Base-by-base conservation (phyloP, 768 basidiomycete genomes). In the Russula sp. region DNA sequence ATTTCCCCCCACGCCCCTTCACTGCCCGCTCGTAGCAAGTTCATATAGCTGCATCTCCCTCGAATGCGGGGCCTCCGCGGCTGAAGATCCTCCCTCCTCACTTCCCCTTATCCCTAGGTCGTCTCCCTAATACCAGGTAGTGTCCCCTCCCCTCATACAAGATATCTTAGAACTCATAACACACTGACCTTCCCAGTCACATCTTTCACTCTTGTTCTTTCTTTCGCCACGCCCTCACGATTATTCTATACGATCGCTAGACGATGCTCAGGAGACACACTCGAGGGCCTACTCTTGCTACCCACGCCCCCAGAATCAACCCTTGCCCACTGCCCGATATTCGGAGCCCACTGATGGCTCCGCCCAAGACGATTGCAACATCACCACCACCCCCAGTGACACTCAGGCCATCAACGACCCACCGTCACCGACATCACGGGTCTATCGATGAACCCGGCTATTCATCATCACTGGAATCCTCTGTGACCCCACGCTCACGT, bases 1-100 rank as follows among this genome's bases (percentile, higher is more conserved):
- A 35, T 51, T 42, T 16, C 54, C 50, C 58, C 58, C 38, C 65
- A 56, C 59, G 51, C 47, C 48, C 58, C 59, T n/a, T 42, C 48
- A 38, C 50, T 22, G 14, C 9, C 45, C 56, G 48, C 59, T 60
- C 48, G 55, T 50, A 49, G 55, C 60, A 45, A 41, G 60, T 65
- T 65, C 66, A 61, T 66, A 65, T 61, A 65, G 64, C 60, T 60
- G 65, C 64, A 51, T 34, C 18, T 29, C 46, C 36, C 56, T 60
- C 35, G 58, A 55, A 59, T 60, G 65, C 57, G 56, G 59, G 58
- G 59, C 59, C 56, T 58, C 53, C 63, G 59, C 53, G 55, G 48
- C 63, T 65, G 59, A 60, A 29, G 43, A 65, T 59, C 42, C 36
- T 29, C 46, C 50, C 38, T 41, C 25, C 48, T 29, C 25, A 29